phyloP scores from a whole-genome alignment of 2,329 filamentous ascomycete genomes.

The Scortechinia acanthostroma region DNA sequence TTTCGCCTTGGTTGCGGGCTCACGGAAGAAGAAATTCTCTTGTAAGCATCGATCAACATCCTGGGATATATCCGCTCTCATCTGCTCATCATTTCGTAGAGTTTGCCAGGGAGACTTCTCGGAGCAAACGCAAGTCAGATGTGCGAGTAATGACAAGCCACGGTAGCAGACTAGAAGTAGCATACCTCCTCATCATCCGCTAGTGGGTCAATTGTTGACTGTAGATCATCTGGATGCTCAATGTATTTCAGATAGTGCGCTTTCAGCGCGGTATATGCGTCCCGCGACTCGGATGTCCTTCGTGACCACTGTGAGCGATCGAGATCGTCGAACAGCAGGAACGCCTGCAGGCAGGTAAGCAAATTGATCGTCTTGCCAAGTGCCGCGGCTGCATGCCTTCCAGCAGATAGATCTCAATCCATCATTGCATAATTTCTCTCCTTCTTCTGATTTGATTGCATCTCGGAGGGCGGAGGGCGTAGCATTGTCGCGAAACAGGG shows the following conservation, averaged over 20 bases:
- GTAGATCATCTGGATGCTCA: slow-evolving; percentile 74
- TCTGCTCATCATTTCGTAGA: slow-evolving; percentile 75
- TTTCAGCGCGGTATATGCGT: not conserved
- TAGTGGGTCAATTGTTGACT: slow-evolving; percentile 72
- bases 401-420: not conserved
- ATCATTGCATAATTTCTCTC: not conserved
- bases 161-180: slow-evolving; percentile 3
- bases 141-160: slow-evolving; percentile 3
- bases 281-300: not conserved
- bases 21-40: slow-evolving; percentile 83
- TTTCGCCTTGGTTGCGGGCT: slow-evolving; percentile 69
- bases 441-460: not conserved
- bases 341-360: not conserved
- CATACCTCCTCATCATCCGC: slow-evolving; percentile 66
- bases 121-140: slow-evolving; percentile 8
- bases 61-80: slow-evolving; percentile 83
- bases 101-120: slow-evolving; percentile 82
- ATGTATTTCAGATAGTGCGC: slow-evolving; percentile 65
- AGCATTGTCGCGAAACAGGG: not conserved
- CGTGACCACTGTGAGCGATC: not conserved
- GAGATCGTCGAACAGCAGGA: not conserved
- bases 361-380: slow-evolving; percentile 5
- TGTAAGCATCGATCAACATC: slow-evolving; percentile 92
- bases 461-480: not conserved
- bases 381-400: not conserved